Evolutionary conservation across 768 basidiomycete genomes (phyloP), one percentile per base, ranked within the genome.

Genomic region (Russula brevipes): DNA sequence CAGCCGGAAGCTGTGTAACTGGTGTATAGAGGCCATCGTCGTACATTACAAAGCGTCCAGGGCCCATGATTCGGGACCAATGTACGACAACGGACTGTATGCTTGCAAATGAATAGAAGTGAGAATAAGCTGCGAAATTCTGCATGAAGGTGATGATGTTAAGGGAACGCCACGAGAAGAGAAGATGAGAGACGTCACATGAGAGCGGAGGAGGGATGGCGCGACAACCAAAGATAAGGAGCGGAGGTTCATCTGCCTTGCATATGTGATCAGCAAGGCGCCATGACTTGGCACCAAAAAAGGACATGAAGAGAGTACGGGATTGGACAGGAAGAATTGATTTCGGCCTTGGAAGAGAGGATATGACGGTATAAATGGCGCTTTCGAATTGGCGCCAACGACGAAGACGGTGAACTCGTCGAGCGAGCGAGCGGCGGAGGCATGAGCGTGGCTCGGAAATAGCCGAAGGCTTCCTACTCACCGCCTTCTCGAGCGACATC

Each of bases 41-140:
- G 74, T 89, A 93, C 91, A 91, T 91, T 72, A 87, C 84, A 75
- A 91, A 91, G 16, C 83, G 79, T 17, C 79, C 82, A 70, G 85
- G 86, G 64, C 88, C 86, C 90, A 92, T 91, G 72, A 92, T 90
- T 73, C 91, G 88, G 79, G 92, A 93, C 91, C 91, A 93, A 71
- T 93, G 91, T 53, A 93, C 91, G 71, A 93, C 87, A 24, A 24
- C 24, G 3, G 89, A 84, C 73, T 93, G 93, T 70, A 88, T 87
- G 49, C 86, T 87, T 6, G 89, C 83, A 66, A 86, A 89, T 45
- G 87, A 89, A 76, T 91, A 93, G 5, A 93, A 77, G 72, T 93
- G 91, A 10, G 91, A 81, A 70, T 89, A 92, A 0, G 89, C 90
- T 0, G 89, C 89, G 41, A 82, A 80, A 72, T 90, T 89, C 73